Conservation (phyloP, 768 basidiomycete species). For the Xerocomus potaroensis region DNA sequence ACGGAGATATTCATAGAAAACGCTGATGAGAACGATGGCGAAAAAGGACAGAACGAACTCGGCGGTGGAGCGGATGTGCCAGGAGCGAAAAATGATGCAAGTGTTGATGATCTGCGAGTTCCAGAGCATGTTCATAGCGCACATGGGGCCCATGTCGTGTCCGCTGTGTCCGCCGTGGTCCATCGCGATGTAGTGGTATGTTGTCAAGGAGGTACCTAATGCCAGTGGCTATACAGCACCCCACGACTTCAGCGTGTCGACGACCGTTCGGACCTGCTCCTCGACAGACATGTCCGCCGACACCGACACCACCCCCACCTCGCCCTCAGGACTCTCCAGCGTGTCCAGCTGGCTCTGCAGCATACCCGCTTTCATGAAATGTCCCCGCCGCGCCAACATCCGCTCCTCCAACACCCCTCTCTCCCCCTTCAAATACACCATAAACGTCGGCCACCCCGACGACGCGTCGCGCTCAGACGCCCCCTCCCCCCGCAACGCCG, state of each 20-base stretch:
- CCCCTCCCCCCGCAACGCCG: conserved; percentile 63
- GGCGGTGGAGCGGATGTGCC: conserved; percentile 62
- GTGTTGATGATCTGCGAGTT: conserved; percentile 77
- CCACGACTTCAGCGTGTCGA: background rate
- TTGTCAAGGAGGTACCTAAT: no score
- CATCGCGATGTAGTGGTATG: conserved; percentile 10
- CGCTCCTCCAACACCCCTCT: conserved; percentile 54
- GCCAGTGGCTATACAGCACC: conserved; percentile 9
- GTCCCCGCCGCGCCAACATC: conserved; percentile 60
- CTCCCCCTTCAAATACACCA: conserved; percentile 73
- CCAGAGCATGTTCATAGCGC: conserved; percentile 85
- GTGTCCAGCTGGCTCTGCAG: conserved; percentile 72
- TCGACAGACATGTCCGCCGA: conserved; percentile 47
- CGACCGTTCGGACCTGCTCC: conserved; percentile 49
- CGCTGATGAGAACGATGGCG: conserved; percentile 59
- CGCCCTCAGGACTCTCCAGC: conserved; percentile 64
- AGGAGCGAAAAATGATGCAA: conserved; percentile 74
- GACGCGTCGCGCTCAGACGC: background rate
- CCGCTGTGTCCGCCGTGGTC: conserved; percentile 46
- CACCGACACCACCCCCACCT: conserved; percentile 67
- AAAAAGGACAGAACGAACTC: conserved; percentile 63
- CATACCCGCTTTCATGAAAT: conserved; percentile 85
- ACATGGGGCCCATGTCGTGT: conserved; percentile 48
- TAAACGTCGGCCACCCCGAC: conserved; percentile 62
- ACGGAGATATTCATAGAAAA: conserved; percentile 80